Conservation (phyloP, 345 rosid species). For the Rhizophora mangle region DNA sequence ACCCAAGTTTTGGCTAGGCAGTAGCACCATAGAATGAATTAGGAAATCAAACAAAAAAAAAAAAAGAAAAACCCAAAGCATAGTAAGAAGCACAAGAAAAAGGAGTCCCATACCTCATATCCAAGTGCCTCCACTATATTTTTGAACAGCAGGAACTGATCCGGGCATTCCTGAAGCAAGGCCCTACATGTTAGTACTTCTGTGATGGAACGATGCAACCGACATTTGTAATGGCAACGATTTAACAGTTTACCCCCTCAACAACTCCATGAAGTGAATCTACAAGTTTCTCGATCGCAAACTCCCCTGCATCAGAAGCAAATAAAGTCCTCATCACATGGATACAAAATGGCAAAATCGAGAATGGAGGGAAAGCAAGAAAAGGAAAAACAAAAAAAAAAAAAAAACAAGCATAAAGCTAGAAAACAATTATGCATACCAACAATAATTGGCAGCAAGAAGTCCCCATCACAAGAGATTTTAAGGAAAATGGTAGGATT, state of each 20-base stretch:
- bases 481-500: constrained; percentile 86
- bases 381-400: neutral
- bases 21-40: neutral
- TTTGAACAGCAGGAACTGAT: constrained; percentile 65
- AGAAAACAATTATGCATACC: constrained; percentile 30
- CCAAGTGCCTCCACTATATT: constrained; percentile 61
- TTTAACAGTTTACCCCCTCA: constrained; percentile 42
- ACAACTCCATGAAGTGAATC: constrained; percentile 36
- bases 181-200: neutral
- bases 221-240: neutral
- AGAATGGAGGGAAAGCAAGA: neutral
- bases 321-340: constrained; percentile 16
- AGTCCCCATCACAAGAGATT: constrained; percentile 81
- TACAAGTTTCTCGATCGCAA: constrained; percentile 63
- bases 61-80: neutral
- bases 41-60: neutral
- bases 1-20: neutral
- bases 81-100: neutral
- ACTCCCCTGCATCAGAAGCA: constrained; percentile 49
- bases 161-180: constrained; percentile 57
- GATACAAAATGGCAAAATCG: neutral
- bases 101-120: constrained; percentile 50
- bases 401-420: neutral
- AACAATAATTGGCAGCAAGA: constrained; percentile 70
- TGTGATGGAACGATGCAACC: constrained; percentile 2